Percentiles rank a stretch among this genome's conserved stretches.
phyloP scores from a whole-genome alignment of 1,284 basidiomycete genomes.

The Taiwanofungus camphoratus region DNA sequence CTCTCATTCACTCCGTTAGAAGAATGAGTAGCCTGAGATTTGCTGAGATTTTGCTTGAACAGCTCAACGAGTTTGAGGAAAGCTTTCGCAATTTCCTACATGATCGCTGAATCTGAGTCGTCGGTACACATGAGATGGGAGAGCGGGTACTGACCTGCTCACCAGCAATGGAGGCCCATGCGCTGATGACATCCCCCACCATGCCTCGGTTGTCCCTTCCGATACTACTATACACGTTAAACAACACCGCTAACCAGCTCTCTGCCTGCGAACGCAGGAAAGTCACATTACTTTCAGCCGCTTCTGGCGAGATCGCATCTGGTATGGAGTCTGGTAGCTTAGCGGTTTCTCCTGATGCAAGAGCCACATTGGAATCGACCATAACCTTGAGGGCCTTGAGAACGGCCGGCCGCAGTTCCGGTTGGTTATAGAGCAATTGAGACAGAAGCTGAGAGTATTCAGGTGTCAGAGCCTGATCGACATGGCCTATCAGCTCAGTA shows the following conservation, averaged over 20 bases:
- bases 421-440: slow-evolving; percentile 86
- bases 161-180: slow-evolving; percentile 83
- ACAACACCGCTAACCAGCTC: slow-evolving; percentile 91
- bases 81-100: slow-evolving; percentile 72
- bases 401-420: slow-evolving; percentile 76
- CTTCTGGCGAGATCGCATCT: slow-evolving; percentile 40
- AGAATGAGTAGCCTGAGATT: slow-evolving; percentile 29
- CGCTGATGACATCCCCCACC: slow-evolving; percentile 85
- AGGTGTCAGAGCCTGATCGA: slow-evolving; percentile 56
- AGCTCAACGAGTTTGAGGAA: slow-evolving; percentile 78
- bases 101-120: too few species aligned
- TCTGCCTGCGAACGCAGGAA: slow-evolving; percentile 79
- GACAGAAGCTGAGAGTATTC: slow-evolving; percentile 85
- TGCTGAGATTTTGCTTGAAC: slow-evolving; percentile 66
- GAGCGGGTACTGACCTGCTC: slow-evolving; percentile 44
- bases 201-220: slow-evolving; percentile 71
- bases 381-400: slow-evolving; percentile 78
- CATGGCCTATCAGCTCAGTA: not conserved
- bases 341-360: slow-evolving; percentile 34
- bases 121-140: too few species aligned
- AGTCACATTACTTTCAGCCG: slow-evolving; percentile 64
- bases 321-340: slow-evolving; percentile 30
- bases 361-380: slow-evolving; percentile 66
- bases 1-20: slow-evolving; percentile 35
- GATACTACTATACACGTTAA: slow-evolving; percentile 93